Conservation (phyloP, 2,329 filamentous ascomycete species). For the Colletotrichum liriopes region DNA sequence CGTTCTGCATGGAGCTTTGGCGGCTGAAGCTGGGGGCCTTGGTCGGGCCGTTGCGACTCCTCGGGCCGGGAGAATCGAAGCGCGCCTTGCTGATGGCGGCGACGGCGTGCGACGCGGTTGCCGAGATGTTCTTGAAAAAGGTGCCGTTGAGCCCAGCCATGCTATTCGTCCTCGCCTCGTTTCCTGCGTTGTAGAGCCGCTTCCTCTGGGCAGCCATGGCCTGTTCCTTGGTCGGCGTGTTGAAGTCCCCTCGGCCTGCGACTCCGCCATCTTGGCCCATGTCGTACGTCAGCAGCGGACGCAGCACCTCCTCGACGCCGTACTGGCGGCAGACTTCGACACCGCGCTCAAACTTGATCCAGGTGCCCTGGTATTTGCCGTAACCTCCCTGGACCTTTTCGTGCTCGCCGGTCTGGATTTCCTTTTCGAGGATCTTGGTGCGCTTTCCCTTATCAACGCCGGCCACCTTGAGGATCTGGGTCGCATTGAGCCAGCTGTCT, state of each 20-base stretch:
- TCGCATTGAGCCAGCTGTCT: slow-evolving; percentile 98
- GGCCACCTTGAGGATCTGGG: slow-evolving; percentile 97
- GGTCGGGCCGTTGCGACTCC: slow-evolving; percentile 75
- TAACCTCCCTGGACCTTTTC: slow-evolving; percentile 99
- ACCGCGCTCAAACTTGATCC: slow-evolving; percentile 95
- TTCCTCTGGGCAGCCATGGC: slow-evolving; percentile 97
- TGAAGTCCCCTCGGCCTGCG: slow-evolving; percentile 82
- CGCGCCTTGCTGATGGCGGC: slow-evolving; percentile 97
- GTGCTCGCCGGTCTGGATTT: slow-evolving; percentile 95
- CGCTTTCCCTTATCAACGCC: slow-evolving; percentile 98
- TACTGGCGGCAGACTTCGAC: slow-evolving; percentile 91
- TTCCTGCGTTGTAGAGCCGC: slow-evolving; percentile 85
- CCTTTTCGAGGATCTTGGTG: slow-evolving; percentile 97
- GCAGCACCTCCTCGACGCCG: slow-evolving; percentile 82
- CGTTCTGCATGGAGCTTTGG: slow-evolving; percentile 80
- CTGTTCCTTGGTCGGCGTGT: slow-evolving; percentile 98
- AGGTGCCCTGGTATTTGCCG: slow-evolving; percentile 98
- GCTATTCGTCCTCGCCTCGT: slow-evolving; percentile 78
- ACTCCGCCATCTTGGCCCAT: slow-evolving; percentile 82
- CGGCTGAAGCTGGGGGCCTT: slow-evolving; percentile 80
- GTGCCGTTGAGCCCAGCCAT: slow-evolving; percentile 76
- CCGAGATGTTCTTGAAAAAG: slow-evolving; percentile 97
- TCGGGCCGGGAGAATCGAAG: slow-evolving; percentile 87
- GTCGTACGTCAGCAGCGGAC: slow-evolving; percentile 84
- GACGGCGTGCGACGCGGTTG: slow-evolving; percentile 91